A percentile compares a stretch with the other conserved stretches of the same genome.
Conservation (phyloP, 2,329 filamentous ascomycete species). For the Stemphylium beticola region DNA sequence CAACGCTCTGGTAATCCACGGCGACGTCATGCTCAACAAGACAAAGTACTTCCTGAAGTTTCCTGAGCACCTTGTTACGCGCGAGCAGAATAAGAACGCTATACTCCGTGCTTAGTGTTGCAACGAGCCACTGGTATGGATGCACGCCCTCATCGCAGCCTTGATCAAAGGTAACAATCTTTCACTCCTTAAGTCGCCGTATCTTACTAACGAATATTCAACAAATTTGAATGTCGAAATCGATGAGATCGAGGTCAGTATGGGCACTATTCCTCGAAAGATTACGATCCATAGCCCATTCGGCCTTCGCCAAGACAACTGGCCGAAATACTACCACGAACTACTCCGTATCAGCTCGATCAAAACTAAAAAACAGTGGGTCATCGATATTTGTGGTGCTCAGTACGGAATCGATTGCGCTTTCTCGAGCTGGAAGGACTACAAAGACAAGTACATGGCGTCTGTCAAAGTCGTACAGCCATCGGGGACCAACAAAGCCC, state of each 20-base stretch:
- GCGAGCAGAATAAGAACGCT: not conserved
- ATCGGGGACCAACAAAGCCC: not conserved
- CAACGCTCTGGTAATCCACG: not conserved
- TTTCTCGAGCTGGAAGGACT: not conserved
- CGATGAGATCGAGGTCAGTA: not conserved
- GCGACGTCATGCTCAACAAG: not conserved
- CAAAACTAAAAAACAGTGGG: not conserved
- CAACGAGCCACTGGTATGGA: constrained; percentile 1
- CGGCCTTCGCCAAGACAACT: not conserved
- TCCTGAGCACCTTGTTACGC: not conserved
- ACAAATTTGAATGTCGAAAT: not conserved
- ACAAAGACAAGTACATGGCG: not conserved
- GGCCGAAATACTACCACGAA: not conserved
- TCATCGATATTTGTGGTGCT: constrained; percentile 1
- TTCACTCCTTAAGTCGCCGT: fast-evolving
- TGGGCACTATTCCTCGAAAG: not conserved
- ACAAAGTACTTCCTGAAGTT: not conserved
- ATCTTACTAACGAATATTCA: not conserved
- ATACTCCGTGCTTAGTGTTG: not conserved
- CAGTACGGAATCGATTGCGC: constrained; percentile 1
- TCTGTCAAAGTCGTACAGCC: fast-evolving
- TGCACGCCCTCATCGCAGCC: not conserved
- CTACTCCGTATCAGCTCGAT: not conserved
- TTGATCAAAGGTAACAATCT: not conserved
- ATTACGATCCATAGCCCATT: not conserved